These are phyloP conservation scores for Cutaneotrichosporon sp. DNA, from an alignment of 1,284 basidiomycete species.

Conservation along the genomic window DNA sequence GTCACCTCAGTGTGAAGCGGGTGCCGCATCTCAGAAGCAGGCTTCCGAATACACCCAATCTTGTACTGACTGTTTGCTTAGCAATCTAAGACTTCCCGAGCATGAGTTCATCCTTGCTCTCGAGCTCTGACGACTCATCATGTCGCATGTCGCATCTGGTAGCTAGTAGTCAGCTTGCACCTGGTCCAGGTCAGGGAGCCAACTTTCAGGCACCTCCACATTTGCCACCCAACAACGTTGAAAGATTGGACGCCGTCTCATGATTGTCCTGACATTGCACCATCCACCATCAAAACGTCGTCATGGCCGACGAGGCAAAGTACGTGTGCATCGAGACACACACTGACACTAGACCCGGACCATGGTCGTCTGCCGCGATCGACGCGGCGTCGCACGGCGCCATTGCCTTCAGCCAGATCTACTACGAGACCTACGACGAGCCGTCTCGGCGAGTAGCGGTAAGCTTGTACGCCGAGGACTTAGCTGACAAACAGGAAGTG, in stretches of 20 bases:
- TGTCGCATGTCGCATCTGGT: too few species aligned
- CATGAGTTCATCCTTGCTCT: too few species aligned
- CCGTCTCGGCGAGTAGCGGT: slow-evolving; percentile 33
- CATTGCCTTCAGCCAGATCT: slow-evolving; percentile 43
- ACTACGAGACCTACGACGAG: slow-evolving; percentile 45
- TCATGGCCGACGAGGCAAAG: slow-evolving; percentile 10
- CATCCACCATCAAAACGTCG: slow-evolving; percentile 5
- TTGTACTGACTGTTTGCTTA: too few species aligned
- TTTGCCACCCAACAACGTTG: slow-evolving; percentile 6
- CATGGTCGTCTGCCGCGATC: slow-evolving; percentile 37
- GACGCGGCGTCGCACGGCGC: slow-evolving; percentile 44
- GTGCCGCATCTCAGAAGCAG: too few species aligned
- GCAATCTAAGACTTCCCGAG: too few species aligned
- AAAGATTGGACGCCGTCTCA: background rate
- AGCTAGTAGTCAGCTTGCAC: too few species aligned
- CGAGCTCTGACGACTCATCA: too few species aligned
- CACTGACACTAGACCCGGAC: slow-evolving; percentile 6
- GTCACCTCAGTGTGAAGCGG: too few species aligned
- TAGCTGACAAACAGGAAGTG: slow-evolving; percentile 27
- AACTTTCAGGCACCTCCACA: slow-evolving; percentile 1
- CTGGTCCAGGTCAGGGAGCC: too few species aligned
- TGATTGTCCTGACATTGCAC: background rate
- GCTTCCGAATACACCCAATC: too few species aligned
- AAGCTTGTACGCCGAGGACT: slow-evolving; percentile 13
- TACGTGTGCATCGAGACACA: background rate